Conservation (phyloP, 345 rosid genomes). For the Pugionium dolabratum region DNA sequence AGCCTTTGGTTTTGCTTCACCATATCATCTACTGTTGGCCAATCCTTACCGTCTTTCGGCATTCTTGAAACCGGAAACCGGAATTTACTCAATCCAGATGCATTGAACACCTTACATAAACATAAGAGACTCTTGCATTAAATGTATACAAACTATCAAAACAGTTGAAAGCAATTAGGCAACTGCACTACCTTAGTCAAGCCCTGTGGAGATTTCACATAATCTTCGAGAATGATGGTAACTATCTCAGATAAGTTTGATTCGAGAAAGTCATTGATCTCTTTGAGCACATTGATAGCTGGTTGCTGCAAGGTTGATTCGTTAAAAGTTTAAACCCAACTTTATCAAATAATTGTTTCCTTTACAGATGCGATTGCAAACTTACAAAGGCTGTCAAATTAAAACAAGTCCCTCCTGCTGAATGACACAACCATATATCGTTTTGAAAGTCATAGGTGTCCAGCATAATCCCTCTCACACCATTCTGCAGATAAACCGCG, state of each 20-base stretch:
- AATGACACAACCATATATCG: conserved; percentile 92
- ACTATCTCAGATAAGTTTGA: conserved; percentile 79
- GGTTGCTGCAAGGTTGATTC: conserved; percentile 58
- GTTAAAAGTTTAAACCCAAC: not conserved
- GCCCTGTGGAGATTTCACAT: conserved; percentile 71
- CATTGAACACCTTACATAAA: conserved; percentile 52
- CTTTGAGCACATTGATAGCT: conserved; percentile 73
- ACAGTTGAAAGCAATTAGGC: not conserved
- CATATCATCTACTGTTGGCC: conserved; percentile 95
- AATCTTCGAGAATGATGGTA: conserved; percentile 93
- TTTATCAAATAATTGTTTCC: too few species aligned
- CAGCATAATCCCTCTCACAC: conserved; percentile 90
- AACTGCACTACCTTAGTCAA: conserved; percentile 51
- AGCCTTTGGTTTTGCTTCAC: conserved; percentile 75
- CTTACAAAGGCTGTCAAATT: conserved; percentile 87
- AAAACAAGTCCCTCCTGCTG: conserved; percentile 65
- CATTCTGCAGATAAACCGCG: conserved; percentile 56
- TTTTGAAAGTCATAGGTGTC: conserved; percentile 83
- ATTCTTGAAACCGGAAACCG: conserved; percentile 71
- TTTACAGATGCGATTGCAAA: not conserved
- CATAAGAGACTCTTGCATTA: not conserved
- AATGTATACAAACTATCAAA: conserved; percentile 1
- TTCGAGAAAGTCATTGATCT: conserved; percentile 64
- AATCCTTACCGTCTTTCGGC: conserved; percentile 81
- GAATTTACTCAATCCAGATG: conserved; percentile 70